A percentile compares a stretch with the other conserved stretches of the same genome.
These are phyloP conservation scores for Hemileccinum impolitum DNA, from an alignment of 768 basidiomycete genomes.

Conservation along the genomic window DNA sequence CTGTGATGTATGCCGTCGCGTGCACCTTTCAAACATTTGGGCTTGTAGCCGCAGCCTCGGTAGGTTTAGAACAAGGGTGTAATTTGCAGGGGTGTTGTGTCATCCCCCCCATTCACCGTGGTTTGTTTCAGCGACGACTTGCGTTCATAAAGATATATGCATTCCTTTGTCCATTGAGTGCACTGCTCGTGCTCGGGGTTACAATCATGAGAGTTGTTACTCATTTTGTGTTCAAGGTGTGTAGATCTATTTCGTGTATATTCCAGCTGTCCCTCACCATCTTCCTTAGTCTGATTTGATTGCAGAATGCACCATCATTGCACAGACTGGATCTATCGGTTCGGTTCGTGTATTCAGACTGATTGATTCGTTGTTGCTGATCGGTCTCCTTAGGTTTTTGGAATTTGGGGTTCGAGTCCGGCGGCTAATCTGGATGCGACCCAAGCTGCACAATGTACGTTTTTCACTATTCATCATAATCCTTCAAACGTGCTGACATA, in stretches of 20 bases:
- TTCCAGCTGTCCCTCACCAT: constrained; percentile 1
- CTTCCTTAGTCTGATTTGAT: constrained; percentile 52
- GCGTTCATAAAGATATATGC: constrained; percentile 54
- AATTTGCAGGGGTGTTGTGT: neutral
- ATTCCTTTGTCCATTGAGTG: constrained; percentile 43
- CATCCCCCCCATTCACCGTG: neutral
- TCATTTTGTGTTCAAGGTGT: constrained; percentile 68
- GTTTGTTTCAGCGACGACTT: constrained; percentile 47
- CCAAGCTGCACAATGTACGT: constrained; percentile 49
- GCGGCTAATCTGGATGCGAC: constrained; percentile 25
- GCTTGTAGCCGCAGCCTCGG: constrained; percentile 45
- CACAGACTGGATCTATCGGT: constrained; percentile 30
- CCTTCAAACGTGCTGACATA: constrained; percentile 13
- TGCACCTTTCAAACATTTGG: constrained; percentile 56
- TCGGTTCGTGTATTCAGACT: constrained; percentile 27
- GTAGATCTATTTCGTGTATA: constrained; percentile 2
- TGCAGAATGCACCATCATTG: constrained; percentile 45
- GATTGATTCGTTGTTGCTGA: constrained; percentile 5
- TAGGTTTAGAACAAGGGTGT: constrained; percentile 31
- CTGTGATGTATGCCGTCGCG: constrained; percentile 50
- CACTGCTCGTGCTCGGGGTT: constrained; percentile 48
- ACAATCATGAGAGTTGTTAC: constrained; percentile 55
- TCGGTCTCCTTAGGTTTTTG: constrained; percentile 36
- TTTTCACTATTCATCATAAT: neutral
- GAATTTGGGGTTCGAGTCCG: constrained; percentile 51